Conservation (phyloP, 805 yeast species). For the Yamadazyma scolyti region DNA sequence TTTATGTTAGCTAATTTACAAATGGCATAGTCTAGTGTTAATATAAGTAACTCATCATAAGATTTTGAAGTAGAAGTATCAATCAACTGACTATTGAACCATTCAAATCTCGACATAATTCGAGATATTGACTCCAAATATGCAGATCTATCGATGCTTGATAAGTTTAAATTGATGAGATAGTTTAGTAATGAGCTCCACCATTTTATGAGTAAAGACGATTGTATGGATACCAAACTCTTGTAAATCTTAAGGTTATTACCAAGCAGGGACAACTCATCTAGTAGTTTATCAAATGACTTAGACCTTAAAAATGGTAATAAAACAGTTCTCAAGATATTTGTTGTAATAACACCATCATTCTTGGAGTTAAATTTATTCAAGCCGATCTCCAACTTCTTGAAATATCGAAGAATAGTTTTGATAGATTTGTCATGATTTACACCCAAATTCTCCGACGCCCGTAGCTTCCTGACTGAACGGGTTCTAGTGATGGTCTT, state of each 20-base stretch:
- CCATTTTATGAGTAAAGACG: conserved; percentile 43
- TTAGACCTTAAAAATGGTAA: conserved; percentile 39
- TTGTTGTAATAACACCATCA: conserved; percentile 38
- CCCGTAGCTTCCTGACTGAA: too few relatives aligned
- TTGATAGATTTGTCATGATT: conserved; percentile 11
- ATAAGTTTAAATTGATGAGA: conserved; percentile 21
- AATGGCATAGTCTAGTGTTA: conserved; percentile 53
- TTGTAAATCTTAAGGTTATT: conserved; percentile 19
- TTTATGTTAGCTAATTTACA: conserved; percentile 44
- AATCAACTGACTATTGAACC: conserved; percentile 23
- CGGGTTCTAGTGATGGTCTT: not conserved
- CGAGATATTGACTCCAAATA: conserved; percentile 54
- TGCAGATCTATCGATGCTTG: conserved; percentile 48
- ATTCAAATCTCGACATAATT: conserved; percentile 44
- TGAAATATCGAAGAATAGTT: conserved; percentile 22
- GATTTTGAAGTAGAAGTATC: conserved; percentile 15
- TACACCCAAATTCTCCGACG: not conserved
- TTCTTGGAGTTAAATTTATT: conserved; percentile 40
- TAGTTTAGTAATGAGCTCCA: conserved; percentile 45
- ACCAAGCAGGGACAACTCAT: conserved; percentile 6
- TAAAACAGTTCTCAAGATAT: conserved; percentile 44
- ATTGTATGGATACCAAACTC: conserved; percentile 29
- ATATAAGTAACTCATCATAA: conserved; percentile 36
- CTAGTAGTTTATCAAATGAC: conserved; percentile 1
- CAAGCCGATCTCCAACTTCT: conserved; percentile 41